Conservation (phyloP, 2,329 filamentous ascomycete genomes). For the Colletotrichum liaoningense region DNA sequence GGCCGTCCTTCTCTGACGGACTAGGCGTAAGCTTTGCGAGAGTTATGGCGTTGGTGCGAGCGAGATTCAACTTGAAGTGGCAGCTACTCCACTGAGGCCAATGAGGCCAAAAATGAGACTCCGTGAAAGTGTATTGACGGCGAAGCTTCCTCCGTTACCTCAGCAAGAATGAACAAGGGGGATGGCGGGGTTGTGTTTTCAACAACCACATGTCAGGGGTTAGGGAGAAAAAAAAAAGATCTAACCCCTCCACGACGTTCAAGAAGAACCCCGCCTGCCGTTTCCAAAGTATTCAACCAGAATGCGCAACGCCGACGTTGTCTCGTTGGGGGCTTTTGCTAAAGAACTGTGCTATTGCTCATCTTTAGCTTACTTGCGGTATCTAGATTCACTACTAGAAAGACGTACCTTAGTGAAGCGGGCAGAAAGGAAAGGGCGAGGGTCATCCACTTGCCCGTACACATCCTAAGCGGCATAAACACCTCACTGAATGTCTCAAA, state of each 20-base stretch:
- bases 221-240: neutral
- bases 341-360: neutral
- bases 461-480: neutral
- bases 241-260: neutral
- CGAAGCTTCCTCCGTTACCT: neutral
- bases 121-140: neutral
- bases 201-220: neutral
- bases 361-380: neutral
- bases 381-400: neutral
- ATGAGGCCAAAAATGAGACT: slow-evolving; percentile 8
- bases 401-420: neutral
- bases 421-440: neutral
- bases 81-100: neutral
- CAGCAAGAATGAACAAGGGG: neutral
- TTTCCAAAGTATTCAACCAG: neutral
- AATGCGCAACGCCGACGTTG: neutral
- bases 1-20: neutral
- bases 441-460: neutral
- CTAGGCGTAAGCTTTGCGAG: neutral
- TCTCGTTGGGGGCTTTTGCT: neutral
- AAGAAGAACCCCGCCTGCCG: neutral
- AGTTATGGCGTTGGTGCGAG: neutral
- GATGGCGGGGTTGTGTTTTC: slow-evolving; percentile 11
- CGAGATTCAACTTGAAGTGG: neutral
- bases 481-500: neutral